Conservation (phyloP, 139 green algal species). For the Trebouxia sp. region DNA sequence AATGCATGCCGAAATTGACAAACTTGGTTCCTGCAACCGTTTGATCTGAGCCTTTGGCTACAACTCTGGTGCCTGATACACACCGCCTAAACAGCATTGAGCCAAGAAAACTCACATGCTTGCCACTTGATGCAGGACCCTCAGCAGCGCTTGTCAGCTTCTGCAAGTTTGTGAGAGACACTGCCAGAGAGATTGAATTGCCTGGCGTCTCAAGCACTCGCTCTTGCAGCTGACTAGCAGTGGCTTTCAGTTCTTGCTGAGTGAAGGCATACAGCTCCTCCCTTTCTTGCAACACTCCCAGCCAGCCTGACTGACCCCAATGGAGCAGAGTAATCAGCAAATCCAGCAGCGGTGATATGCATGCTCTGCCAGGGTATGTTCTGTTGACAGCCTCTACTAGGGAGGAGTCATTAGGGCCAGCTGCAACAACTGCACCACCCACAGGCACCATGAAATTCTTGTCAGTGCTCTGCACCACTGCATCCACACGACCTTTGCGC, state of each 20-base stretch:
- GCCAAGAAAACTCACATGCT: slow-evolving; percentile 65
- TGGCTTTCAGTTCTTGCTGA: slow-evolving; percentile 33
- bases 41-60: slow-evolving; percentile 60
- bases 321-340: slow-evolving; percentile 94
- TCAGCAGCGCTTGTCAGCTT: neutral
- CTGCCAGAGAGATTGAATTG: slow-evolving; percentile 90
- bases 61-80: slow-evolving; percentile 85
- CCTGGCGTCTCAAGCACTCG: slow-evolving; percentile 76
- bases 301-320: slow-evolving; percentile 68
- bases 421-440: slow-evolving; percentile 39
- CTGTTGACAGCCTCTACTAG: slow-evolving; percentile 69
- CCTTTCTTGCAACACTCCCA: slow-evolving; percentile 63
- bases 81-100: slow-evolving; percentile 81
- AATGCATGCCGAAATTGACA: slow-evolving; percentile 73
- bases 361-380: slow-evolving; percentile 84
- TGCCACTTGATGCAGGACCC: no score
- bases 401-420: neutral
- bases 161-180: slow-evolving; percentile 69
- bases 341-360: slow-evolving; percentile 77
- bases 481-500: slow-evolving; percentile 86
- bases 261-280: slow-evolving; percentile 61
- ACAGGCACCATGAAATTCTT: slow-evolving; percentile 98
- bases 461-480: slow-evolving; percentile 81
- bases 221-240: slow-evolving; percentile 63
- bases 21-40: slow-evolving; percentile 76